Evolutionary conservation across 441 rosid genomes (phyloP), one percentile per base, ranked within the genome.

Genomic region (Cnidoscolus chayamansa): DNA sequence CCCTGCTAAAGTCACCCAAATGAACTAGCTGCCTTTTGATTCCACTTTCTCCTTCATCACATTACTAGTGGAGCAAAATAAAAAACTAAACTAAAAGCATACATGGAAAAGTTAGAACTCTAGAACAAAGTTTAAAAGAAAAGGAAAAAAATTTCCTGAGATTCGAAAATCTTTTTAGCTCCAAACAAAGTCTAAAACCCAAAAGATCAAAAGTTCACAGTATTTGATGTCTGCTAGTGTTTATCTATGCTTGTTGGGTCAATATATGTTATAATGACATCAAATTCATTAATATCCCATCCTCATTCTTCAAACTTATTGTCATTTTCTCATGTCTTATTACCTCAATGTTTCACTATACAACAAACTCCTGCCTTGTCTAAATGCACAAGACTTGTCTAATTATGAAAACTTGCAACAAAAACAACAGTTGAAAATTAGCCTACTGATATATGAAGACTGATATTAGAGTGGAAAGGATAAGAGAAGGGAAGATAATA

Each of bases 1-100:
- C 88, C 76, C 83, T 76, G 78, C 58, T 68, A 81, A 85, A 83
- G 86, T 72, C 74, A 69, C 65, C 75, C 48, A 17, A 72, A 40
- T 40, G 15, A 70, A 65, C 75, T 75, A 68, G 68, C 77, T 25
- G 25, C 25, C 25, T 73, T 80, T 74, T 72, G 68, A n/a, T 70
- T 59, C 67, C 71, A 64, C 81, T 73, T 78, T 80, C 59, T 72
- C 68, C 73, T 60, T 74, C 65, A 25, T 25, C 25, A 67, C 2
- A 12, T 40, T 30, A 16, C 16, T 51, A 12, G 7, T 48, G 37
- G 20, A 49, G 56, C 47, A 19, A 48, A 25, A 49, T 32, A 20
- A 5, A 45, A 64, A 3, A 40, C 0, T 3, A 3, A 48, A 64
- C 65, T 49, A 25, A 71, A 79, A 48, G 65, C n/a, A 20, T 48